A percentile compares a stretch with the other conserved stretches of the same genome.
These are phyloP conservation scores for Moricandia arvensis DNA, from an alignment of 345 rosid species.

Conservation along the genomic window DNA sequence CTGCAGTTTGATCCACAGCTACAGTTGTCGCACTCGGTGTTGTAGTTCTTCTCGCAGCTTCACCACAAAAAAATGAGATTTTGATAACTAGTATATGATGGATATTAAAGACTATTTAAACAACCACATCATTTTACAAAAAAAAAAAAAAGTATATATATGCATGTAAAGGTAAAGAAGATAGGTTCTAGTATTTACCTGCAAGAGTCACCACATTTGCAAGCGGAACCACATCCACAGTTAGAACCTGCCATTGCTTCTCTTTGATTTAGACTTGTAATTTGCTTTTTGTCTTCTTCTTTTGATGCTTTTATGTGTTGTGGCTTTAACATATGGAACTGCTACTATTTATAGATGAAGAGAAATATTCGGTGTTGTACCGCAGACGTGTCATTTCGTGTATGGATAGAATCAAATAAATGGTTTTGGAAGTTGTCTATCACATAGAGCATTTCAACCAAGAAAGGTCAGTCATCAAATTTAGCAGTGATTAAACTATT, in stretches of 20 bases:
- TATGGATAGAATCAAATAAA: neutral
- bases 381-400: constrained; percentile 31
- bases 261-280: neutral
- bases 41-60: constrained; percentile 43
- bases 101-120: neutral
- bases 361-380: neutral
- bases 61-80: neutral
- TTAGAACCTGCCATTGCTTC: constrained; percentile 37
- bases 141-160: neutral
- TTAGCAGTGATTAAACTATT: neutral
- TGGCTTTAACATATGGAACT: neutral
- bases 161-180: neutral
- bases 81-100: neutral
- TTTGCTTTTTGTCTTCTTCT: neutral
- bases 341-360: constrained; percentile 29
- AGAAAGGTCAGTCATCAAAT: neutral
- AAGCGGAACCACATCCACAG: constrained; percentile 45
- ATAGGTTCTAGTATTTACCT: constrained; percentile 10
- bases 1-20: constrained; percentile 73
- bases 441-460: constrained; percentile 9
- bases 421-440: neutral
- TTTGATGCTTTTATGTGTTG: neutral
- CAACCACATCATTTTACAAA: neutral
- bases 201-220: constrained; percentile 49
- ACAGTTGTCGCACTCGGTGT: constrained; percentile 44